These are phyloP conservation scores for Cryptosporidium parvum DNA, from an alignment of 169 alveolate genomes.

Conservation along the genomic window DNA sequence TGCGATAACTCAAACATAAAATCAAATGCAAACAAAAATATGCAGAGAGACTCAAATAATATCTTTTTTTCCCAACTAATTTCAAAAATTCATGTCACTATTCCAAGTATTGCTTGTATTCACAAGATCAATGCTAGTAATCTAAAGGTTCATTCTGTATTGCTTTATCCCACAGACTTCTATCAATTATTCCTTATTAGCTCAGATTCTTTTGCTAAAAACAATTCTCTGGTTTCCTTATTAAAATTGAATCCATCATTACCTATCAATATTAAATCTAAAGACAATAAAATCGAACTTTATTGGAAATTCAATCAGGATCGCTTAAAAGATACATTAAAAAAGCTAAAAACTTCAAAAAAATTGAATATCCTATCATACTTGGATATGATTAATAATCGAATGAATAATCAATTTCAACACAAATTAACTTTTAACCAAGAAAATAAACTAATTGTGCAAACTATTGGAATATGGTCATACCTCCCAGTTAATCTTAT, in stretches of 20 bases:
- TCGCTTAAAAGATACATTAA: background rate
- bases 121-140: background rate
- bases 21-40: conserved; percentile 11
- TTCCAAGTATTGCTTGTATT: conserved; percentile 39
- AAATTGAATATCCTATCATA: background rate
- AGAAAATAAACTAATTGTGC: background rate
- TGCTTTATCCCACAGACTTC: conserved; percentile 24
- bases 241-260: background rate
- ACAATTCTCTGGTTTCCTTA: background rate
- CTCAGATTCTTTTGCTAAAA: background rate
- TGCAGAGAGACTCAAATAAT: conserved; percentile 31
- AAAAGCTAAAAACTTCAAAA: background rate
- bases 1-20: conserved; percentile 19
- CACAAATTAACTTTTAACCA: background rate
- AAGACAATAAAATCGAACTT: background rate
- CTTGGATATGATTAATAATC: background rate
- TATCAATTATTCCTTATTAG: background rate
- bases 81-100: background rate
- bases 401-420: background rate
- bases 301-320: background rate
- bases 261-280: background rate
- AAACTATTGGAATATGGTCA: conserved; percentile 33
- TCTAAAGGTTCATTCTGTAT: background rate
- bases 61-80: conserved; percentile 26
- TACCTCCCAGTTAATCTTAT: conserved; percentile 16